Percentiles rank a stretch among this genome's conserved stretches.
Conservation (phyloP, 352 stramenopile genomes). For the Globisporangium solare region DNA sequence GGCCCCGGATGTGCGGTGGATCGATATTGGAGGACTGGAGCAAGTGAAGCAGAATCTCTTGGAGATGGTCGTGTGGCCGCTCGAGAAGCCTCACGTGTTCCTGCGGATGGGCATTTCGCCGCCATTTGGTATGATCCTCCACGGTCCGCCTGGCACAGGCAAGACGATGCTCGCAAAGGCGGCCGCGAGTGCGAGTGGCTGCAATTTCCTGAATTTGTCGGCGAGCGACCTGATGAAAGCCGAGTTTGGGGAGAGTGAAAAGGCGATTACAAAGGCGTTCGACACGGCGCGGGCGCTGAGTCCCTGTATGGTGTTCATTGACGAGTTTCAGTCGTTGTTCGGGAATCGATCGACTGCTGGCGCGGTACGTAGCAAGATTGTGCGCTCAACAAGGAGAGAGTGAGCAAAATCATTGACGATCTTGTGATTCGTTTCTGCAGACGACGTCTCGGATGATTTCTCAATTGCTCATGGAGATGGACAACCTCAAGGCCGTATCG, state of each 20-base stretch:
- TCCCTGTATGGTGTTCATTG: conserved; percentile 85
- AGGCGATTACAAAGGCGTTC: conserved; percentile 68
- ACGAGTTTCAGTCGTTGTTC: conserved; percentile 87
- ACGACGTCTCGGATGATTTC: conserved; percentile 84
- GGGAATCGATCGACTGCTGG: conserved; percentile 69
- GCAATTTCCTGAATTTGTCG: conserved; percentile 78
- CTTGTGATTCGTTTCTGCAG: conserved; percentile 16
- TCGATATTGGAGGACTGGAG: conserved; percentile 68
- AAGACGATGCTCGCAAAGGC: conserved; percentile 88
- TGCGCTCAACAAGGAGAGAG: background rate
- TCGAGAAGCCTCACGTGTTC: conserved; percentile 80
- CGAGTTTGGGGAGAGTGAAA: conserved; percentile 83
- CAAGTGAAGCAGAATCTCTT: conserved; percentile 69
- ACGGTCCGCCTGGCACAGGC: conserved; percentile 76
- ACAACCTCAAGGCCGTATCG: conserved; percentile 52
- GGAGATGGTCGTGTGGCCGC: conserved; percentile 85
- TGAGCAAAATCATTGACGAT: background rate
- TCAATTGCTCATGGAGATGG: conserved; percentile 79
- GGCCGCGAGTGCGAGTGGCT: conserved; percentile 66
- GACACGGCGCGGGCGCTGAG: conserved; percentile 64
- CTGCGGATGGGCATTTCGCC: conserved; percentile 75
- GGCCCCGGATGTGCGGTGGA: conserved; percentile 61
- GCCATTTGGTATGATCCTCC: conserved; percentile 68
- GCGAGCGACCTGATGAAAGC: conserved; percentile 78
- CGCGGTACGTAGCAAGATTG: conserved; percentile 20